Conservation (phyloP, 352 stramenopile species). For the Globisporangium recalcitrans region DNA sequence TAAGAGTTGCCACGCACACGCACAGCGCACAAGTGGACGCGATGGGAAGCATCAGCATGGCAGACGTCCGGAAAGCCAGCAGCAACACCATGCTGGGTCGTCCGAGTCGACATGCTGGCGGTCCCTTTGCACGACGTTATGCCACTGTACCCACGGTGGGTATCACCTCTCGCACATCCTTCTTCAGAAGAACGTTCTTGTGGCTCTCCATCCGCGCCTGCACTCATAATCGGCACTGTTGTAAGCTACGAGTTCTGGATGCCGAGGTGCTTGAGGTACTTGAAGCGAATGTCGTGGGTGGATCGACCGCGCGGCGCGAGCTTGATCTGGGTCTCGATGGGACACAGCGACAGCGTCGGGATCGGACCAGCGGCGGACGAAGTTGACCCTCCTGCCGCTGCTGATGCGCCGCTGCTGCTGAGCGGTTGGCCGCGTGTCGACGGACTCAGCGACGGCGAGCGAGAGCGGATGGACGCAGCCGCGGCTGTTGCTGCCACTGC, state of each 20-base stretch:
- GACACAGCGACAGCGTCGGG: constrained; percentile 44
- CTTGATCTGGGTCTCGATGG: constrained; percentile 60
- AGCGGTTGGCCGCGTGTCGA: constrained; percentile 23
- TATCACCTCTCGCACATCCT: neutral
- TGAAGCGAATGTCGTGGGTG: constrained; percentile 77
- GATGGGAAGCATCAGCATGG: neutral
- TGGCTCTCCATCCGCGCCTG: neutral
- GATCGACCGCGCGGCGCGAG: constrained; percentile 67
- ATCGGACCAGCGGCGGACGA: constrained; percentile 20
- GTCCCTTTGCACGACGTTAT: neutral
- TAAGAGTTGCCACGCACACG: neutral
- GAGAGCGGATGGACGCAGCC: constrained; percentile 18
- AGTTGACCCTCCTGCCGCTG: neutral
- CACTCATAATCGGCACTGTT: neutral
- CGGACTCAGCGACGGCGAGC: constrained; percentile 33
- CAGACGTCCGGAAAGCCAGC: neutral
- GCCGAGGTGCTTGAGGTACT: constrained; percentile 84
- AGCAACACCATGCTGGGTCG: neutral
- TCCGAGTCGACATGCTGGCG: neutral
- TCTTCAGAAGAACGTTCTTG: constrained; percentile 7
- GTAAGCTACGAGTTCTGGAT: constrained; percentile 44
- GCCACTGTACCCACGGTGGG: neutral
- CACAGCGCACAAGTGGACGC: neutral
- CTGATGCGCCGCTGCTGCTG: constrained; percentile 9
- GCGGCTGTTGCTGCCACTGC: neutral